Base-by-base conservation (phyloP, 495 filamentous ascomycete species). In the Aspergillus saccharolyticus region DNA sequence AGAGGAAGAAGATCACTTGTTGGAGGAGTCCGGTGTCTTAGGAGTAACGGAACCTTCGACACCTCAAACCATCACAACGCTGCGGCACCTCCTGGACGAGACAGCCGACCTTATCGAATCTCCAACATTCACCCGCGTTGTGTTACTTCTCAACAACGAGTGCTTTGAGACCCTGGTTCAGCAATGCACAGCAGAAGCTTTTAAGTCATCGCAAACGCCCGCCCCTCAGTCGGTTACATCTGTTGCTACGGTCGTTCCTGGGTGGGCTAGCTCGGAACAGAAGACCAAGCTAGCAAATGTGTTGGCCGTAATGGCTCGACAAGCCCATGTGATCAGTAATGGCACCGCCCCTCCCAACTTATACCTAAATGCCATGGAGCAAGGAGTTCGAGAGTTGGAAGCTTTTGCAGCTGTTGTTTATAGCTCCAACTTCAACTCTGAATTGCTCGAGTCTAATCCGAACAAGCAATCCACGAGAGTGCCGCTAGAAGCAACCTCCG, bases 101-200 rank as follows among this genome's bases (percentile, higher is more conserved):
- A 97, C 94, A 10, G 87, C 94, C 19, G 94, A 98, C 70, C 79
- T 97, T 17, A 88, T 98, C 62, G 95, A 98, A 55, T 96, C 93
- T 0, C 95, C 95, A 0, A 80, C 87, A 18, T 96, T 97, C 71
- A 81, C 85, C 7, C 84, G 86, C 57, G 90, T 97, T 30, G 73
- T 94, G 44, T 90, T 88, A 8, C 83, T 88, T 57, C 83, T 97
- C 55, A 87, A 97, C 59, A 91, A 97, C 67, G 83, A 91, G 44
- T 85, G 85, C 8, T 97, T 96, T 76, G 87, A 87, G 5, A 81
- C 85, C 2, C 78, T 99, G 7, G 76, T 96, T 19, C 88, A 96
- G 57, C 75, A 94, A 65, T 80, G 96, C 46, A 82, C 85, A 8
- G 74, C 78, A n/a, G 82, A 89, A 60, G 86, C 90, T 15, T 97